phyloP scores from a whole-genome alignment of 345 rosid genomes.

The Moricandia arvensis region DNA sequence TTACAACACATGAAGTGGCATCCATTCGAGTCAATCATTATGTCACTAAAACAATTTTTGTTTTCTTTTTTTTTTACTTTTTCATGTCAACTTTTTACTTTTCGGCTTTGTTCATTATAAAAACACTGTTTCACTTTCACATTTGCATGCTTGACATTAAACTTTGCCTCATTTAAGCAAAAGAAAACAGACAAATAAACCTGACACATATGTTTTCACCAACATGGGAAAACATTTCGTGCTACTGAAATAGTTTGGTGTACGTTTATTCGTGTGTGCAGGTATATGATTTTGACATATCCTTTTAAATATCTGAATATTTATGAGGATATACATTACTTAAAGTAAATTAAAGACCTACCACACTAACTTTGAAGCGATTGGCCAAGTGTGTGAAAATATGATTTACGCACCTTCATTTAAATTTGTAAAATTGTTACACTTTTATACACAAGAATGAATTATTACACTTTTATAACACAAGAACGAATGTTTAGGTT shows the following conservation, averaged over 20 bases:
- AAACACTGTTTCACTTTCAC: not conserved
- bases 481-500: not conserved
- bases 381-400: too few species aligned
- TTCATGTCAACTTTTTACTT: constrained; percentile 32
- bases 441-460: too few species aligned
- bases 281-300: not conserved
- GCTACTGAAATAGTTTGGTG: not conserved
- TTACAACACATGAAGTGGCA: constrained; percentile 33
- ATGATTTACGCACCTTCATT: too few species aligned
- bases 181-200: not conserved
- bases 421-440: too few species aligned
- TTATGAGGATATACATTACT: not conserved
- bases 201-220: not conserved
- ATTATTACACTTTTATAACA: too few species aligned
- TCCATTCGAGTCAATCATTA: constrained; percentile 25
- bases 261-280: not conserved
- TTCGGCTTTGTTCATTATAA: constrained; percentile 1
- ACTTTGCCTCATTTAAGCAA: not conserved
- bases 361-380: too few species aligned
- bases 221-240: not conserved
- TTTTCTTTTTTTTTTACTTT: not conserved
- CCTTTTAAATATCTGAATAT: not conserved
- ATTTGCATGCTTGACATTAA: not conserved
- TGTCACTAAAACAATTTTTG: not conserved
- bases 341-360: too few species aligned